Conservation (phyloP, 169 alveolate species). For the Plasmodium blacklocki region DNA sequence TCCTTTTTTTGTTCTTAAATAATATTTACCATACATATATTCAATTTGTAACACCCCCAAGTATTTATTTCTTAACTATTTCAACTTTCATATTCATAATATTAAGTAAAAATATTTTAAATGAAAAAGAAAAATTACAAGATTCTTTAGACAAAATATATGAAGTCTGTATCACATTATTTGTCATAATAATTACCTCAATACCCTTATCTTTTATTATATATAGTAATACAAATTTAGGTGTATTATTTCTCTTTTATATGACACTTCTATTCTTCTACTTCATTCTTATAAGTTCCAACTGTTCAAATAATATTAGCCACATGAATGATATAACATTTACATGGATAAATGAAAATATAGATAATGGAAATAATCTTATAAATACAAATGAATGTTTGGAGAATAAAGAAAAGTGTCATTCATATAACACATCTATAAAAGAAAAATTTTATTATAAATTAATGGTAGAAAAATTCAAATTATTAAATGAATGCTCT, state of each 20-base stretch:
- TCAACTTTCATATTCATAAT: conserved; percentile 9
- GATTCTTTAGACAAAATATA: conserved; percentile 22
- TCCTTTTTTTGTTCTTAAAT: conserved; percentile 26
- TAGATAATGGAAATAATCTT: neutral
- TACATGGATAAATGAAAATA: conserved; percentile 45
- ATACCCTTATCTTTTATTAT: conserved; percentile 47
- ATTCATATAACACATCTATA: conserved; percentile 13
- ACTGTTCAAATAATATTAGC: neutral
- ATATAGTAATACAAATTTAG: conserved; percentile 63
- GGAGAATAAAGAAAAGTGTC: neutral
- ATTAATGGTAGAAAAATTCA: conserved; percentile 17
- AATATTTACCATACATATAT: conserved; percentile 12
- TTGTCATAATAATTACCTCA: conserved; percentile 17
- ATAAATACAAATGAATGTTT: neutral
- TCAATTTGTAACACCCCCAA: conserved; percentile 27
- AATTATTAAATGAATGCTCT: conserved; percentile 14
- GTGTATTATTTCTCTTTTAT: conserved; percentile 28
- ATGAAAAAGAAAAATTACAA: conserved; percentile 8
- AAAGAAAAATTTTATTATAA: conserved; percentile 44
- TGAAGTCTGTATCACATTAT: conserved; percentile 31
- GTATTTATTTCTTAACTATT: conserved; percentile 26
- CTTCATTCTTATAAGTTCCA: conserved; percentile 21
- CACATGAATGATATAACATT: conserved; percentile 21
- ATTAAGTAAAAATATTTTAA: conserved; percentile 34
- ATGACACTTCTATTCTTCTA: conserved; percentile 33